Conservation (phyloP, 495 filamentous ascomycete species). For the Penicillium robsamsonii region DNA sequence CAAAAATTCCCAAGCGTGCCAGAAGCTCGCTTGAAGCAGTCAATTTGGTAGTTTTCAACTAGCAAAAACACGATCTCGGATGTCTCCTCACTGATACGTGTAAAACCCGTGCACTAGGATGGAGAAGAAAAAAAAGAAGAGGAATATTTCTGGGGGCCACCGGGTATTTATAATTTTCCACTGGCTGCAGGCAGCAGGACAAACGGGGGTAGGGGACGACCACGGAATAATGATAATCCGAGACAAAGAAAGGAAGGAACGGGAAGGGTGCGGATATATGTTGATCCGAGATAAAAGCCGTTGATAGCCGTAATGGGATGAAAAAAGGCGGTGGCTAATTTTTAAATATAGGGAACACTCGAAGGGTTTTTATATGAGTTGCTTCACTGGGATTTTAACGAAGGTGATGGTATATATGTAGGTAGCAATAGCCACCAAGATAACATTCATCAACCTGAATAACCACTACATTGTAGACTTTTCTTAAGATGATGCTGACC, state of each 20-base stretch:
- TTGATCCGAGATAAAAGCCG: too few species aligned
- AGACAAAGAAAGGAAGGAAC: too few species aligned
- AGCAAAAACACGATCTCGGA: constrained; percentile 60
- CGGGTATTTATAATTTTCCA: constrained; percentile 24
- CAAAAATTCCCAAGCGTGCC: constrained; percentile 53
- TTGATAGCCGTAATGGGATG: neutral
- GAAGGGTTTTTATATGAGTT: too few species aligned
- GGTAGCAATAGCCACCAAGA: too few species aligned
- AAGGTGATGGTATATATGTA: too few species aligned
- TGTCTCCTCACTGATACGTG: constrained; percentile 57
- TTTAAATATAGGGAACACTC: too few species aligned
- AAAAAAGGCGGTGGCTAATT: too few species aligned
- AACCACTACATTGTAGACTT: too few species aligned
- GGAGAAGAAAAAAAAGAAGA: constrained; percentile 43
- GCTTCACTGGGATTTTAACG: too few species aligned
- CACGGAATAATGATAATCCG: neutral
- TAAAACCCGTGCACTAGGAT: constrained; percentile 58
- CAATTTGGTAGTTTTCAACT: constrained; percentile 59
- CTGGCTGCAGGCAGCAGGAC: constrained; percentile 23
- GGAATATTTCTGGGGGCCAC: constrained; percentile 7
- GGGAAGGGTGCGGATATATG: too few species aligned
- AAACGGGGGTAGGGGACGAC: constrained; percentile 14
- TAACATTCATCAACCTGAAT: too few species aligned
- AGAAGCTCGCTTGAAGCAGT: constrained; percentile 43
- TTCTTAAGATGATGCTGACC: too few species aligned